Percentiles rank a stretch among this genome's conserved stretches.
Evolutionary conservation across 495 filamentous ascomycete species (phyloP).

Genomic region (Pseudomonodictys pantanalensis): DNA sequence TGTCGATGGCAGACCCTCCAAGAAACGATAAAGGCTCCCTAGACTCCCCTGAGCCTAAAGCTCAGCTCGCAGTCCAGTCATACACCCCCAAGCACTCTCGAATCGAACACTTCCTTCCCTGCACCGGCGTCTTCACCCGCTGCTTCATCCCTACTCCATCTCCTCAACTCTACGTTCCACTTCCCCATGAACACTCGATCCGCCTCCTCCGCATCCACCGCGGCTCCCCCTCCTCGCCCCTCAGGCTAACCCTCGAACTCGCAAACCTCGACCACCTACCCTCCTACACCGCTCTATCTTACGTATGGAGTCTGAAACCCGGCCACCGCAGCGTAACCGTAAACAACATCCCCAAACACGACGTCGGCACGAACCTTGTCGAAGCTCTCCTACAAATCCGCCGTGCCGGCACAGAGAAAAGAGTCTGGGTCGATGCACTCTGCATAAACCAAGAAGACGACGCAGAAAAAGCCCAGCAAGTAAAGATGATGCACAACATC

Average conservation of each 20-base stretch:
- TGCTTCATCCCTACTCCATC: no score
- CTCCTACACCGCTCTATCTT: slow-evolving; percentile 25
- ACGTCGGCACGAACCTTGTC: slow-evolving; percentile 7
- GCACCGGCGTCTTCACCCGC: no score
- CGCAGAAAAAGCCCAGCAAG: slow-evolving; percentile 12
- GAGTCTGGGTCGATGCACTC: slow-evolving; percentile 29
- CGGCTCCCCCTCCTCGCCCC: neutral
- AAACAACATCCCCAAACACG: neutral
- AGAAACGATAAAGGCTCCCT: no score
- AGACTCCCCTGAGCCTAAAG: no score
- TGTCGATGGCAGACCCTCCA: no score
- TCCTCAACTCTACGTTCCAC: no score
- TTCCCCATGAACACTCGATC: slow-evolving; percentile 15
- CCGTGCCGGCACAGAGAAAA: neutral
- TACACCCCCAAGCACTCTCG: no score
- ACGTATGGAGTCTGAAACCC: slow-evolving; percentile 9
- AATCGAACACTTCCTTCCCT: no score
- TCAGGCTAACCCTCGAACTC: neutral
- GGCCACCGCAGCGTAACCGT: neutral
- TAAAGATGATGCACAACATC: slow-evolving; percentile 15
- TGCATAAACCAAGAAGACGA: slow-evolving; percentile 23
- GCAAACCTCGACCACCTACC: neutral
- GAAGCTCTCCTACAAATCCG: slow-evolving; percentile 14
- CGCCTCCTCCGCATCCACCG: slow-evolving; percentile 25
- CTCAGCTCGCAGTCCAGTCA: no score